phyloP scores from a whole-genome alignment of 176 grass and related monocot genomes.

The Triticum dicoccoides region DNA sequence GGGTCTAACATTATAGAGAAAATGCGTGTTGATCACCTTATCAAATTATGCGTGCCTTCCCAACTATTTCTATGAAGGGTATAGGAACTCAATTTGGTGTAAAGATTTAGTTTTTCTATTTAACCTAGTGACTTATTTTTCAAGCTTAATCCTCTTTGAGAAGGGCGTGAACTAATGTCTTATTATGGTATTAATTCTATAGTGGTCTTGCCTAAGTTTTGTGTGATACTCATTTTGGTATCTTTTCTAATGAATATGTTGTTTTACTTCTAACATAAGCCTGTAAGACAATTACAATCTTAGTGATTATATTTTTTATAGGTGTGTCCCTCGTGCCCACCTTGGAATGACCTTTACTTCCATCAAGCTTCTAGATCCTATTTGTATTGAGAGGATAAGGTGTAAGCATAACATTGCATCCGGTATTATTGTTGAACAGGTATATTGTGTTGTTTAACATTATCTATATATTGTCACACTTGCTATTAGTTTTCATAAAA shows the following conservation, averaged over 20 bases:
- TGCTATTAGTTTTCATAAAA: neutral
- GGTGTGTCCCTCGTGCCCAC: constrained; percentile 5
- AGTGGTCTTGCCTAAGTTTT: neutral
- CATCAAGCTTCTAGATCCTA: neutral
- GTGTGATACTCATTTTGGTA: neutral
- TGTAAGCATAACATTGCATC: neutral
- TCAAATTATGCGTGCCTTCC: neutral
- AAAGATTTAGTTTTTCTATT: neutral
- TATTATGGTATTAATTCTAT: neutral
- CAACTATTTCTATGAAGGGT: neutral
- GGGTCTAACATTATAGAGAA: neutral
- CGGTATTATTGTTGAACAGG: constrained; percentile 13
- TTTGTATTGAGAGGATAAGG: constrained; percentile 11
- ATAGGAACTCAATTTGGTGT: neutral
- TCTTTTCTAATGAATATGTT: neutral
- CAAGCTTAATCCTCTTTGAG: neutral
- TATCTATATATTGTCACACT: neutral
- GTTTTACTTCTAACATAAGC: neutral
- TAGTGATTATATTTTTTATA: neutral
- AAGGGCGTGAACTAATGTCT: neutral
- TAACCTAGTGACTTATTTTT: neutral
- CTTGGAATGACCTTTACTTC: constrained; percentile 19
- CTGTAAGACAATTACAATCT: neutral
- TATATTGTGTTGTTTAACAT: neutral
- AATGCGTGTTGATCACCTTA: neutral